A percentile compares a stretch with the other conserved stretches of the same genome.
These are phyloP conservation scores for Penicillium rolfsii DNA, from an alignment of 2,329 filamentous ascomycete species.

Conservation along the genomic window DNA sequence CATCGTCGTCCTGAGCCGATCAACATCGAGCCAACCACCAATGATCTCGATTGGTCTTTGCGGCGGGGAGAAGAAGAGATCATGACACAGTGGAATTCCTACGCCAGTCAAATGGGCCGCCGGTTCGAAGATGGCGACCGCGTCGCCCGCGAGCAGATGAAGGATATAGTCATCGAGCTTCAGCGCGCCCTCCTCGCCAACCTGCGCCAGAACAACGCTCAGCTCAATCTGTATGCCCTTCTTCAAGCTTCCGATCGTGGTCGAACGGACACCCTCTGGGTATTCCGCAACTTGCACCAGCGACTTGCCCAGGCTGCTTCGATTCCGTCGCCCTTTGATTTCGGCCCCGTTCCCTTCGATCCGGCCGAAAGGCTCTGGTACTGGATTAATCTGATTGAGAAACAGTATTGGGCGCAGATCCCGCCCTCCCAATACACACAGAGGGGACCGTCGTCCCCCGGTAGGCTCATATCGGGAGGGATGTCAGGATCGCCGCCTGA, in stretches of 20 bases:
- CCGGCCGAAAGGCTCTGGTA: conserved; percentile 5
- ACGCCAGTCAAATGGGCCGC: conserved; percentile 39
- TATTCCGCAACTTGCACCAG: conserved; percentile 29
- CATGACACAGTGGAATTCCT: conserved; percentile 41
- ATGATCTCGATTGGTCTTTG: conserved; percentile 42
- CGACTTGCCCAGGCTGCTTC: conserved; percentile 27
- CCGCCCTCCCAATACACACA: not conserved
- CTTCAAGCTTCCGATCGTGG: conserved; percentile 42
- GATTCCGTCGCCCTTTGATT: conserved; percentile 9
- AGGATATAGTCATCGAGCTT: conserved; percentile 45
- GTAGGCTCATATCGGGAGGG: not conserved
- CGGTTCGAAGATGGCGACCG: conserved; percentile 42
- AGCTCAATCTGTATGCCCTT: conserved; percentile 37
- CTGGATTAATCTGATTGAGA: conserved; percentile 8
- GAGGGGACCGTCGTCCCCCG: not conserved
- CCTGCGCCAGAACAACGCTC: conserved; percentile 37
- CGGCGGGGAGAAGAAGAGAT: conserved; percentile 40
- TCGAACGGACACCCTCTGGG: conserved; percentile 40
- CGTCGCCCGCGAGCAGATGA: conserved; percentile 43
- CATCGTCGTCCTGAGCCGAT: conserved; percentile 21
- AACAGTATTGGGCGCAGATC: not conserved
- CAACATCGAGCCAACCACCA: conserved; percentile 15
- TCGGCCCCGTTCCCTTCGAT: conserved; percentile 1
- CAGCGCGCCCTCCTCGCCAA: conserved; percentile 41
- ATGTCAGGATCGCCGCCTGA: not conserved